Base-by-base conservation (phyloP, 192 early-diverging fungal species). In the Linnemannia hyalina region DNA sequence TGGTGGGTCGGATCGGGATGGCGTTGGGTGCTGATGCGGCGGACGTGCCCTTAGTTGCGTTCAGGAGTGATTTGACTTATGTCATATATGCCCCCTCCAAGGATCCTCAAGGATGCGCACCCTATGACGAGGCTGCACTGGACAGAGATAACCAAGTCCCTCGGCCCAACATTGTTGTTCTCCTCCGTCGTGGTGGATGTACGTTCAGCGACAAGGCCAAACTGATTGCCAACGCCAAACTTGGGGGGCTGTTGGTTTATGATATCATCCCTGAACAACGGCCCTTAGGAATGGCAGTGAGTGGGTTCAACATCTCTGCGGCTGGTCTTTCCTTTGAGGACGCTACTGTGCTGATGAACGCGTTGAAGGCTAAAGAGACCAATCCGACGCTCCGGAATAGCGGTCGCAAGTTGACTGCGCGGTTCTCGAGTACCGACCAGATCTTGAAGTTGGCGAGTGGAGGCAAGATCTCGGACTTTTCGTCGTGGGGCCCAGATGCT, bases 131-230 rank as follows among this genome's bases (percentile, higher is more conserved):
- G 1, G 92, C 93, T 57, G 93, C 87, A 0, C 92, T 95, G 68
- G 74, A 71, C 32, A 46, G 80, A 32, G 87, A 90, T 65, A 40
- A 42, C 13, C 54, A 73, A 2, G 76, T 72, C 35, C 74, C 93
- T 40, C 71, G 68, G 0, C 89, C 89, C 13, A 85, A 91, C 69
- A 76, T 84, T 35, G 88, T 94, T n/a, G 89, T 89, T n/a, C 80
- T 97, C n/a, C 78, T 96, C 52, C 91, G 90, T 57, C 93, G 95
- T 55, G 95, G 95, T 4, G 82, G 74, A 42, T 97, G 96, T 78
- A 91, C 90, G 1, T 95, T 95, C 83, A 89, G 80, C 9, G 90
- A 91, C 22, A 97, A 97, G 87, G 90, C 93, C 2, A 69, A 63
- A 0, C 79, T 87, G 46, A 92, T 91, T 6, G 81, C 83, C 29